Percentiles rank a stretch among this genome's conserved stretches.
These are phyloP conservation scores for Colletotrichum spaethianum DNA, from an alignment of 2,329 filamentous ascomycete species.

Conservation along the genomic window DNA sequence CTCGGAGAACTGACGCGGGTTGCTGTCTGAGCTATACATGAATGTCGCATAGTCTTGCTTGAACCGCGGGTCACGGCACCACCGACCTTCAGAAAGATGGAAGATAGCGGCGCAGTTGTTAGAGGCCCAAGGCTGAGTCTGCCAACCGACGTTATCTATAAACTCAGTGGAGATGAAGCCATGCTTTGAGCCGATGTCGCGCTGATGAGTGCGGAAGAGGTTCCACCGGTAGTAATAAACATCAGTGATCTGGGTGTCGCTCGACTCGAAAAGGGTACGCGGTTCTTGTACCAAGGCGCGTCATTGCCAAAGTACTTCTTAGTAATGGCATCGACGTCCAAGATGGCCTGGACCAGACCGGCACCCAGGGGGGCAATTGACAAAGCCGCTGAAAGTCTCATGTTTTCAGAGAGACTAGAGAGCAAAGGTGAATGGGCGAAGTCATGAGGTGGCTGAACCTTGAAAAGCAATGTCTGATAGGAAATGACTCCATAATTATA, in stretches of 20 bases:
- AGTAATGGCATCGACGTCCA: slow-evolving; percentile 15
- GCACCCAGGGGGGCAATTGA: slow-evolving; percentile 4
- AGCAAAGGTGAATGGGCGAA: background rate
- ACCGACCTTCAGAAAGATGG: slow-evolving; percentile 56
- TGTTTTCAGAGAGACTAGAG: background rate
- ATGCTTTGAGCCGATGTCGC: slow-evolving; percentile 55
- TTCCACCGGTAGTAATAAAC: slow-evolving; percentile 62
- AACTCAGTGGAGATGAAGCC: slow-evolving; percentile 61
- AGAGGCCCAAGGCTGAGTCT: slow-evolving; percentile 27
- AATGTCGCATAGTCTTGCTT: slow-evolving; percentile 51
- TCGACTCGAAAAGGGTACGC: slow-evolving; percentile 24
- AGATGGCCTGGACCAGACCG: slow-evolving; percentile 1
- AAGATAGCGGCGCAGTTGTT: slow-evolving; percentile 51
- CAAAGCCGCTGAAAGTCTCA: slow-evolving; percentile 21
- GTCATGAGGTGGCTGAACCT: background rate
- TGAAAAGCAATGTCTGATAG: fast-evolving
- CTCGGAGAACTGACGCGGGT: slow-evolving; percentile 29
- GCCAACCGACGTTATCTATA: slow-evolving; percentile 53
- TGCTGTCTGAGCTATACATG: slow-evolving; percentile 45
- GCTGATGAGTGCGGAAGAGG: slow-evolving; percentile 57
- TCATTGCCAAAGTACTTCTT: slow-evolving; percentile 32
- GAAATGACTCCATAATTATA: background rate
- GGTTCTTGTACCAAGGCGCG: slow-evolving; percentile 26
- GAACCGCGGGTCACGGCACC: slow-evolving; percentile 56
- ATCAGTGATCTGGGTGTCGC: slow-evolving; percentile 52